Conservation (phyloP, 2,329 filamentous ascomycete genomes). For the Trichoderma harzianum region DNA sequence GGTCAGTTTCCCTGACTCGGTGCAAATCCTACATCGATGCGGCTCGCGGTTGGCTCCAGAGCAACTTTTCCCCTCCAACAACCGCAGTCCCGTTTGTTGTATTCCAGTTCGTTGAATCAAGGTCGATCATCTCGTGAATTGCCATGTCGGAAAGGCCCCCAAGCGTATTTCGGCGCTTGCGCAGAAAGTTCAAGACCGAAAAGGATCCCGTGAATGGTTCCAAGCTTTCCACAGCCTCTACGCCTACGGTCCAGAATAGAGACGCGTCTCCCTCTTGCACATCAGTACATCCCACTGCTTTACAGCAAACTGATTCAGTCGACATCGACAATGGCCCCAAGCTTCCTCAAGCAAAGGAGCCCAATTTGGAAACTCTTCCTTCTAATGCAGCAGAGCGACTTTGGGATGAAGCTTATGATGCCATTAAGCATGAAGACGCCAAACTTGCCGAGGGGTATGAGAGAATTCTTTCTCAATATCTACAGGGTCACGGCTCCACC, state of each 20-base stretch:
- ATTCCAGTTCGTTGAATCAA: background rate
- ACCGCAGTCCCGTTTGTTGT: background rate
- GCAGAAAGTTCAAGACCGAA: background rate
- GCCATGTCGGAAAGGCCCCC: background rate
- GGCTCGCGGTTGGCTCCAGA: background rate
- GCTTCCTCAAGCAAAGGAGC: background rate
- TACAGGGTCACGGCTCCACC: background rate
- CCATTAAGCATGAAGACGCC: slow-evolving; percentile 19
- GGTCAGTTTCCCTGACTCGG: background rate
- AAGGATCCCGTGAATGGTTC: background rate
- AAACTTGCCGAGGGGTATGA: slow-evolving; percentile 24
- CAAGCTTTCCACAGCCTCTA: background rate
- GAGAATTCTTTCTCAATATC: slow-evolving; percentile 20
- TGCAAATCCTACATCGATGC: background rate
- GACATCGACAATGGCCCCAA: too few species aligned
- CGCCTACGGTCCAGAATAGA: background rate
- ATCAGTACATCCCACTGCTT: background rate
- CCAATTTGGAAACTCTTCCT: background rate
- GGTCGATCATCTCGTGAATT: background rate
- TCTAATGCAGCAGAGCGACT: background rate
- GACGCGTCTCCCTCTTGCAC: background rate
- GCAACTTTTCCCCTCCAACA: background rate
- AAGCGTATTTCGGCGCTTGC: background rate
- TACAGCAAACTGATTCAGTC: background rate
- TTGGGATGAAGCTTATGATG: slow-evolving; percentile 25